Evolutionary conservation across 768 basidiomycete species (phyloP), one percentile per base, ranked within the genome.

Genomic region (Pleurotus tuber-regium): DNA sequence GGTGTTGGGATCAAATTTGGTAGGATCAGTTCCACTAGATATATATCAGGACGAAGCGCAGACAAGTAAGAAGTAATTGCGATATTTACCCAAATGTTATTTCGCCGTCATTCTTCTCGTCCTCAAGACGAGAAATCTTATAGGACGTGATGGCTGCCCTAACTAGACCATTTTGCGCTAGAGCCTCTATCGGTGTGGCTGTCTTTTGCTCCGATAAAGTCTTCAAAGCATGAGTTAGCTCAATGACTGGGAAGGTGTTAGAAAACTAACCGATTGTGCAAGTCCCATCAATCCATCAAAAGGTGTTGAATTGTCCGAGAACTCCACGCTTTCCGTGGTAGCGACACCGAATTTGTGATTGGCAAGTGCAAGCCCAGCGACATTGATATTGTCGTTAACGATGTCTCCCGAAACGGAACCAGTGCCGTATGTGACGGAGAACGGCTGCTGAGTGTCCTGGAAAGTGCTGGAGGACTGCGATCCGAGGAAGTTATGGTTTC

Each of bases 231-330:
- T 23, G 40, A 12, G 14, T 24, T 12, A 10, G 30, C 21, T 9
- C 21, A 25, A 2, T 25, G 4, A 4, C 21, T 3, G 21, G 24
- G 8, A 29, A 7, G 31, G 16, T 36, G 26, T 26, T 30, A 19
- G 14, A 10, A 16, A 26, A 69, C 77, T 50, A 53, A 83, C 84
- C 46, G 84, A 85, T 68, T 84, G 73, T 4, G 85, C 89, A 44
- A 89, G 74, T 23, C 89, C 89, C 83, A 89, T 86, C 28, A 91
- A 65, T 10, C 89, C 87, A 60, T 89, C 85, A 55, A 87, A 88
- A 1, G 78, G 71, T 29, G 73, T 72, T 0, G 54, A 43, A 57
- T 73, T 53, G 31, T 61, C 59, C 12, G 81, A 71, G 65, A 89
- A 87, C 21, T 84, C 75, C 4, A 58, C 43, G 43, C 74, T 79